Conservation (phyloP, 2,329 filamentous ascomycete species). For the Aureobasidium sp. region DNA sequence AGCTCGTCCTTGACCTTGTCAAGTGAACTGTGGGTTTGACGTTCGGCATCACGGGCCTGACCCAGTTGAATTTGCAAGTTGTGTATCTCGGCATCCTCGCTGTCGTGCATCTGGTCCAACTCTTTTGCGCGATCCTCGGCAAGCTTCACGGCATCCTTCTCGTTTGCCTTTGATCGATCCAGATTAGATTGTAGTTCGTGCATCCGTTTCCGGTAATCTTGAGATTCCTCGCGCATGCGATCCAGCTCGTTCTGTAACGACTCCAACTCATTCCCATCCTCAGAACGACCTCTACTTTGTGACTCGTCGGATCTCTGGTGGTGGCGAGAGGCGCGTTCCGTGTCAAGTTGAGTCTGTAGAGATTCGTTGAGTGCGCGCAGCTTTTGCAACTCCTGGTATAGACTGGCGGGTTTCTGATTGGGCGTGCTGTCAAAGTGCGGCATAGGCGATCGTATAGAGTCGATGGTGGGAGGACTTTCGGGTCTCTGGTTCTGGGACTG, state of each 20-base stretch:
- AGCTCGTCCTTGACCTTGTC: conserved; percentile 8
- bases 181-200: conserved; percentile 12
- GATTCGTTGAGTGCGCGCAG: conserved; percentile 16
- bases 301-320: background rate
- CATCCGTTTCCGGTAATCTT: conserved; percentile 1
- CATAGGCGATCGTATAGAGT: conserved; percentile 20
- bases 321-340: background rate
- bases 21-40: background rate
- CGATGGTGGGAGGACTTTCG: conserved; percentile 23
- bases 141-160: background rate
- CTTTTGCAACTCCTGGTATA: conserved; percentile 16
- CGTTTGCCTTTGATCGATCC: background rate
- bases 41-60: conserved; percentile 9
- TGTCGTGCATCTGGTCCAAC: conserved; percentile 15
- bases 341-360: conserved; percentile 15
- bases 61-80: conserved; percentile 11
- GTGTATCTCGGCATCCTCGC: conserved; percentile 16
- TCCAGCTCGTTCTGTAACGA: conserved; percentile 18
- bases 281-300: conserved; percentile 11
- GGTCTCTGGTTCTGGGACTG: conserved; percentile 15
- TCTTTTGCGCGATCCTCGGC: conserved; percentile 11
- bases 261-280: conserved; percentile 19
- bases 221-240: background rate
- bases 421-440: background rate
- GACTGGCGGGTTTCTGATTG: conserved; percentile 8